These are phyloP conservation scores for Chiua virens DNA, from an alignment of 768 basidiomycete species.

Conservation along the genomic window DNA sequence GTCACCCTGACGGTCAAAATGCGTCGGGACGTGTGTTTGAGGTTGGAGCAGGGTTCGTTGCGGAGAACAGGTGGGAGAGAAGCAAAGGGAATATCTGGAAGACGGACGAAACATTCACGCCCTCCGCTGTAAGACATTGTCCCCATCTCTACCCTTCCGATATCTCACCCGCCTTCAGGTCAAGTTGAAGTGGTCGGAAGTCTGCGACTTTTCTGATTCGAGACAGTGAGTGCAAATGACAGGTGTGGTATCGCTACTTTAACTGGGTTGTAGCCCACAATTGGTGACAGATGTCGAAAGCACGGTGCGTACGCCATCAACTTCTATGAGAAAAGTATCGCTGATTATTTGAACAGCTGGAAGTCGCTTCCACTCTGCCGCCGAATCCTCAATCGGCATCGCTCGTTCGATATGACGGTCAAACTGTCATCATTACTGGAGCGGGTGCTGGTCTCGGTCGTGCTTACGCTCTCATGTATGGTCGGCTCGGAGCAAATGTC, in stretches of 20 bases:
- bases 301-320: slow-evolving; percentile 36
- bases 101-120: slow-evolving; percentile 88
- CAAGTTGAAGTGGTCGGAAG: slow-evolving; percentile 77
- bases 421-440: slow-evolving; percentile 93
- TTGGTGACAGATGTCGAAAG: slow-evolving; percentile 62
- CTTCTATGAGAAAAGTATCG: not conserved
- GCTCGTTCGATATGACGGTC: slow-evolving; percentile 77
- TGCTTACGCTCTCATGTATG: slow-evolving; percentile 89
- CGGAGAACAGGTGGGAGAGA: slow-evolving; percentile 92
- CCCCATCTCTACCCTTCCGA: not conserved
- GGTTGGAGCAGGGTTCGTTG: slow-evolving; percentile 88
- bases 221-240: slow-evolving; percentile 53
- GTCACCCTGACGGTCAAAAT: slow-evolving; percentile 80
- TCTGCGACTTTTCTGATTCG: slow-evolving; percentile 76
- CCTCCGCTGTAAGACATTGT: slow-evolving; percentile 72
- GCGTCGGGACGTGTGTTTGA: slow-evolving; percentile 86
- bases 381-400: slow-evolving; percentile 69
- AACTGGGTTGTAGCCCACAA: slow-evolving; percentile 51
- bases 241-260: slow-evolving; percentile 3
- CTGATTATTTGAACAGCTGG: slow-evolving; percentile 45
- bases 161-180: slow-evolving; percentile 46
- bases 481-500: slow-evolving; percentile 90
- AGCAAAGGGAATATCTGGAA: slow-evolving; percentile 86
- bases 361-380: slow-evolving; percentile 60
- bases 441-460: slow-evolving; percentile 94